Evolutionary conservation across 225 moss, liverwort and hornwort species (phyloP).

Genomic region (Bryum argenteum): DNA sequence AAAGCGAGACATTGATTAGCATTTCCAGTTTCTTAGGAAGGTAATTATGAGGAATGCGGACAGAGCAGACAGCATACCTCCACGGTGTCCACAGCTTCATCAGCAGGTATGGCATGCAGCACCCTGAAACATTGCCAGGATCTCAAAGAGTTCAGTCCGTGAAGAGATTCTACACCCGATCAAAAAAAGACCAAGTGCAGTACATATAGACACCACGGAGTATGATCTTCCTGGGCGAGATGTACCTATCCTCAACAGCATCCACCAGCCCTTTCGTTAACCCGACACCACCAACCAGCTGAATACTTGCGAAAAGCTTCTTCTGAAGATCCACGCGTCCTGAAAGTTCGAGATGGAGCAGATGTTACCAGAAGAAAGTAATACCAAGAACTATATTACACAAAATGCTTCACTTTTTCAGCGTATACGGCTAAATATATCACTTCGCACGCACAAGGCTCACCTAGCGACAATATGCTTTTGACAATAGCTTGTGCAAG

Average conservation of each 20-base stretch:
- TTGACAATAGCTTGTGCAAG: constrained; percentile 85
- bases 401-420: neutral
- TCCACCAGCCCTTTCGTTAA: constrained; percentile 89
- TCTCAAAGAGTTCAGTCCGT: constrained; percentile 14
- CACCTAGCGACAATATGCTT: constrained; percentile 87
- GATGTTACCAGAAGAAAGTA: constrained; percentile 18
- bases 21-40: constrained; percentile 8
- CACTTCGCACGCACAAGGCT: constrained; percentile 8
- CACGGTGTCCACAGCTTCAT: constrained; percentile 98
- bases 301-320: constrained; percentile 95
- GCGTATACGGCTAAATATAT: neutral
- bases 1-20: neutral
- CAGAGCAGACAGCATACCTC: constrained; percentile 54
- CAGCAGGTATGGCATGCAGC: constrained; percentile 82
- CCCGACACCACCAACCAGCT: constrained; percentile 97
- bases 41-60: neutral
- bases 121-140: constrained; percentile 61
- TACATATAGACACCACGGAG: constrained; percentile 1
- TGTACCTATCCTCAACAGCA: constrained; percentile 94
- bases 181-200: neutral
- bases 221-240: neutral
- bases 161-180: constrained; percentile 1
- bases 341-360: constrained; percentile 35
- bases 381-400: neutral
- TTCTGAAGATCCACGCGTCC: constrained; percentile 94